Base-by-base conservation (phyloP, 176 grass and related monocot genomes). In the Saccharum spontaneum region DNA sequence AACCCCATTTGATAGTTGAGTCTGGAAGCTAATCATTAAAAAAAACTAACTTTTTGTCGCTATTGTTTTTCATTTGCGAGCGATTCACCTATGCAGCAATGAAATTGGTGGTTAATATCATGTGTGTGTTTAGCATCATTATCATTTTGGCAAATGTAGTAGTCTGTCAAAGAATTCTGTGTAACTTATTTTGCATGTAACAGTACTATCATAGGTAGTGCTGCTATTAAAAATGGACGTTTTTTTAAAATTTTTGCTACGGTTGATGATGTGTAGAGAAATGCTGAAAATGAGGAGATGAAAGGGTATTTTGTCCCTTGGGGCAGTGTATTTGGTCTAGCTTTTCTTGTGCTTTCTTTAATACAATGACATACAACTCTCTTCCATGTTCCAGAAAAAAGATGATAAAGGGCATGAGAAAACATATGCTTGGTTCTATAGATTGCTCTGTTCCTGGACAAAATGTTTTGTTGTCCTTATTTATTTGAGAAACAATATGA, bases 401-500 rank as follows among this genome's bases (percentile, higher is more conserved):
- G 18, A 59, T 82, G 7, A 18, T 37, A 8, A 71, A 41, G 20
- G 8, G 15, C 17, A 18, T 66, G 69, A 30, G 12, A 30, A 30
- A 43, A 67, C 45, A 43, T 78, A 78, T 59, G 52, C 39, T 24
- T 15, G 17, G 50, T 16, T 36, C 12, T 68, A 28, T 63, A 40
- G 38, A 43, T 36, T 69, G 8, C 6, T 57, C 13, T 67, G 24
- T 23, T 87, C 17, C 23, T 18, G 2, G 46, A 12, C 31, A 65
- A 50, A 78, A 39, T 72, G 12, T 28, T 75, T 50, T 75, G 14
- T 30, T 20, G n/a, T 66, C 72, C 43, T 79, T 73, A 8, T 82
- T 82, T 81, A 76, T 45, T 78, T 59, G 73, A 73, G 57, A 45
- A 38, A 22, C 36, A 59, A 83, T 26, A 83, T 50, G 5, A 44